Base-by-base conservation (phyloP, 441 rosid species). In the Rhodomyrtus psidioides region DNA sequence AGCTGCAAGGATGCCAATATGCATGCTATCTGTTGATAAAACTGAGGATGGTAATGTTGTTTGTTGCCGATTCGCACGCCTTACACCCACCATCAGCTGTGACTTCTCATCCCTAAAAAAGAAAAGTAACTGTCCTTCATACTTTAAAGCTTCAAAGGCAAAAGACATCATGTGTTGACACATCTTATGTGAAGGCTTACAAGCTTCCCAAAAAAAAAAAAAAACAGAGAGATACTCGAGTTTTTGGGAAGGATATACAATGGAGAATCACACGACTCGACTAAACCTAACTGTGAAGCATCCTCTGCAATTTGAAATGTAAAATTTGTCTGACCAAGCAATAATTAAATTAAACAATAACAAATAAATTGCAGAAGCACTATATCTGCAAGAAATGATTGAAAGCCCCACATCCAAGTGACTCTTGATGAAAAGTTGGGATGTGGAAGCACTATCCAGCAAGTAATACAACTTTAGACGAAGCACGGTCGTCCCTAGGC, bases 1-100 rank as follows among this genome's bases (percentile, higher is more conserved):
- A 88, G 99, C 99, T 86, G 99, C 99, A 87, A 97, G 99, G 87
- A 97, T 96, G 85, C 99, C 99, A n/a, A 97, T 97, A 90, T 97
- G 99, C 99, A 96, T 97, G 88, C 98, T 96, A 81, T 96, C 99
- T 23, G 99, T 96, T 46, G 99, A 97, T 39, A 95, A 94, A 90
- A 97, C 99, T 13, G 96, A 94, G n/a, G 98, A 97, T 30, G 99
- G 99, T 83, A 96, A 88, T 4, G 96, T 90, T 70, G 97, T 92
- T 87, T 96, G 99, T 87, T 97, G 99, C 55, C 98, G 94, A 91
- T 97, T 95, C 14, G 98, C 97, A 60, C 94, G 96, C 89, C 99
- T 93, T 81, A 96, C 94, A n/a, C 99, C 99, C 62, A 97, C 99
- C 94, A 94, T 79, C 86, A 97, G 89, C 85, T 96, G 99, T n/a